phyloP scores from a whole-genome alignment of 306 rosid genomes.

The Dryas alaskensis region DNA sequence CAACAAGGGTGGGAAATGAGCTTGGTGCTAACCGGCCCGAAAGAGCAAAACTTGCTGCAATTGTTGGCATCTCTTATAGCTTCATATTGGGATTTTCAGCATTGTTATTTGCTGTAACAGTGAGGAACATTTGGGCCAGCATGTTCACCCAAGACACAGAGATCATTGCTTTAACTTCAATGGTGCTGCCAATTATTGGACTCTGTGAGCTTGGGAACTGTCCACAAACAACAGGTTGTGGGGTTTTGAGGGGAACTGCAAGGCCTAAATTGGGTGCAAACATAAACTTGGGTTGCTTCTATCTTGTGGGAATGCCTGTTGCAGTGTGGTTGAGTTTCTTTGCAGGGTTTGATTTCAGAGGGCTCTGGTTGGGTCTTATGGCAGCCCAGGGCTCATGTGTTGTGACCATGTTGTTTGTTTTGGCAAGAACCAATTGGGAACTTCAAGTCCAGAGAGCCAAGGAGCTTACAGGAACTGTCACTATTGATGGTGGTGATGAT shows the following conservation, averaged over 20 bases:
- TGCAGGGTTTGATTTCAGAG: constrained; percentile 69
- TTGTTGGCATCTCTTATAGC: constrained; percentile 63
- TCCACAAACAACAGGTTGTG: constrained; percentile 87
- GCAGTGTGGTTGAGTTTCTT: constrained; percentile 72
- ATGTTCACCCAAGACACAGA: constrained; percentile 71
- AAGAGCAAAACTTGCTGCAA: constrained; percentile 56
- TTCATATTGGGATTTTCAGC: constrained; percentile 60
- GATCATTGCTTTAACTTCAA: constrained; percentile 62
- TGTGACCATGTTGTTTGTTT: constrained; percentile 58
- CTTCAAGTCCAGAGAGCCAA: constrained; percentile 58
- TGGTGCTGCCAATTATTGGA: constrained; percentile 77
- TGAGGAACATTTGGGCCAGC: constrained; percentile 66
- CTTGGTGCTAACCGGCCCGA: constrained; percentile 65
- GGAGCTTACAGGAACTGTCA: constrained; percentile 48
- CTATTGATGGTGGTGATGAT: constrained; percentile 17
- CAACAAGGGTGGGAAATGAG: constrained; percentile 89
- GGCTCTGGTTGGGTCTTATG: constrained; percentile 80
- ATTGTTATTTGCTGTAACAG: constrained; percentile 50
- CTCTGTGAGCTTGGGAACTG: constrained; percentile 89
- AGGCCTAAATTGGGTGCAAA: constrained; percentile 82
- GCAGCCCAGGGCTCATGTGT: constrained; percentile 81
- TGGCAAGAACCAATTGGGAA: constrained; percentile 77
- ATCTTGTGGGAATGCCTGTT: constrained; percentile 82
- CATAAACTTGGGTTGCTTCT: constrained; percentile 77
- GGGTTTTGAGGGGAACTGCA: constrained; percentile 86